Evolutionary conservation across 2,329 filamentous ascomycete species (phyloP).

Genomic region (Aquanectria penicillioides): DNA sequence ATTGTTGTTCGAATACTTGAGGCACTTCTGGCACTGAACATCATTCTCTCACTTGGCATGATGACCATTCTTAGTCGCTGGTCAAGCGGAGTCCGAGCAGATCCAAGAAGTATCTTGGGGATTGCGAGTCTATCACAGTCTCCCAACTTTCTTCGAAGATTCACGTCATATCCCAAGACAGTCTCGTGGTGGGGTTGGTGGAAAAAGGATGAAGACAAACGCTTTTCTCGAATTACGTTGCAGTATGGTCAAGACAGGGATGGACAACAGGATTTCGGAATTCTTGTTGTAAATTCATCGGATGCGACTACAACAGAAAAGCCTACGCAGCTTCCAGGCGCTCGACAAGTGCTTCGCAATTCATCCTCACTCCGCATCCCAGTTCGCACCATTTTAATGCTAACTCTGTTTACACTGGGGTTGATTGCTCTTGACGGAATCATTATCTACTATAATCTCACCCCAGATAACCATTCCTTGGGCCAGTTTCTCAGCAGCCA

Average conservation of each 20-base stretch:
- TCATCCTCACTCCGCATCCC: not conserved
- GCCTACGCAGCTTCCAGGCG: not conserved
- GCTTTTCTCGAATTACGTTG: not conserved
- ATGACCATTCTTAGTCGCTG: not conserved
- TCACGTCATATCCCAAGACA: not conserved
- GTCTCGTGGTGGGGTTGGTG: not conserved
- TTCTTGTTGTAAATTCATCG: not conserved
- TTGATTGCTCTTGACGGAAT: not conserved
- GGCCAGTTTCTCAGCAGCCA: slow-evolving; percentile 9
- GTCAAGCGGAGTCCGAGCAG: slow-evolving; percentile 1
- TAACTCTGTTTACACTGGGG: not conserved
- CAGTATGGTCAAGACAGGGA: slow-evolving; percentile 1
- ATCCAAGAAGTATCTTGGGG: slow-evolving; percentile 8
- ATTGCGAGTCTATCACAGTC: slow-evolving; percentile 1
- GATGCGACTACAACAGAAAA: not conserved
- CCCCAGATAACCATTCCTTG: not conserved
- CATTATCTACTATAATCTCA: slow-evolving; percentile 4
- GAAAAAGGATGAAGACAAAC: not conserved
- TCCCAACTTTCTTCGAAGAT: not conserved
- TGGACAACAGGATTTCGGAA: not conserved
- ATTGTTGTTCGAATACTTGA: not conserved
- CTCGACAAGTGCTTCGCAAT: not conserved
- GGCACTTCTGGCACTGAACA: not conserved
- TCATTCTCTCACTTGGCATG: not conserved
- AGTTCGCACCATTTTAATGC: not conserved